phyloP scores from a whole-genome alignment of 441 rosid species.

The Populus trichocarpa region DNA sequence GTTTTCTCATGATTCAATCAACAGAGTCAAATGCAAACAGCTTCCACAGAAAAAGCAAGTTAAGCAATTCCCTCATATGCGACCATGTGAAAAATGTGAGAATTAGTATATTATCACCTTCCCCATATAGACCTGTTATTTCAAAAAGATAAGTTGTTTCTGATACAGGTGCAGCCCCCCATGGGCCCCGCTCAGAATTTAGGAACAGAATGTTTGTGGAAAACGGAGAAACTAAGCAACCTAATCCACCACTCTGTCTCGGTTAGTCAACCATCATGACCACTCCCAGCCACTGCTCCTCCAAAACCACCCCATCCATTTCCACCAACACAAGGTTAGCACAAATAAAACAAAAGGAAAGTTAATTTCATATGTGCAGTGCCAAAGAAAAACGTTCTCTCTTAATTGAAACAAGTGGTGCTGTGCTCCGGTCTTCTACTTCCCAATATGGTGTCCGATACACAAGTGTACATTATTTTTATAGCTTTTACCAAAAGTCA shows the following conservation, averaged over 20 bases:
- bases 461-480: not conserved
- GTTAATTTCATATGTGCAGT: not conserved
- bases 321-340: not conserved
- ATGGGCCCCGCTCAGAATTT: not conserved
- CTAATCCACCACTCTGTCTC: not conserved
- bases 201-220: not conserved
- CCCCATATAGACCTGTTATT: not conserved
- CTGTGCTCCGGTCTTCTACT: not conserved
- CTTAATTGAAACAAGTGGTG: not conserved
- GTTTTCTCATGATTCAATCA: not conserved
- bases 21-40: not conserved
- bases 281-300: not conserved
- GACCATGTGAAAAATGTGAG: not conserved
- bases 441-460: not conserved
- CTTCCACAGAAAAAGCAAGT: not conserved
- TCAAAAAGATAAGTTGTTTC: not conserved
- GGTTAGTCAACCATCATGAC: not conserved
- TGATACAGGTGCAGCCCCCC: not conserved
- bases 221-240: not conserved
- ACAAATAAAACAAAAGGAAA: not conserved
- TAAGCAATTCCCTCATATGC: not conserved
- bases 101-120: not conserved
- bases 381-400: not conserved
- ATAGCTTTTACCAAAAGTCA: slow-evolving; percentile 1
- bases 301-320: not conserved